Base-by-base conservation (phyloP, 768 basidiomycete genomes). In the Tulasnella sp. region DNA sequence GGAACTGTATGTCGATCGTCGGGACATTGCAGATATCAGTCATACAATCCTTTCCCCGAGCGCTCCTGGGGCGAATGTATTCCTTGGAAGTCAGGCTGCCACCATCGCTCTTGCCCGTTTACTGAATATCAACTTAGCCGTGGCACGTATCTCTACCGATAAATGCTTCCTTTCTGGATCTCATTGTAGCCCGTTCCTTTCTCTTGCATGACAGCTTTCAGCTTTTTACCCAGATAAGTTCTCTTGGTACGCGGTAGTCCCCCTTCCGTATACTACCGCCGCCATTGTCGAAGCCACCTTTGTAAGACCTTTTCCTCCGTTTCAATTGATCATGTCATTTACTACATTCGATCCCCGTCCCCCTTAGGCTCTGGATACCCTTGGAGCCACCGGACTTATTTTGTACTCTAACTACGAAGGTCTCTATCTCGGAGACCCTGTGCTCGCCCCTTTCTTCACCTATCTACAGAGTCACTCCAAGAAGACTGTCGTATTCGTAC, bases 281-380 rank as follows among this genome's bases (percentile, higher is more conserved):
- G 48, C 58, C n/a, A 59, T 59, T 30, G 29, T n/a, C 34, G 58
- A 59, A 23, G 58, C 58, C 44, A 50, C 49, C 27, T 59, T 49
- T 26, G 34, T 48, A 48, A 48, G 45, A 21, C 7, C 19, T 48
- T 7, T 27, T 10, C 26, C 10, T 48, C 19, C 26, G 45, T 48
- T 48, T n/a, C 19, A 11, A 43, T 11, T n/a, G 41, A 11, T 43
- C 41, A 43, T n/a, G n/a, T n/a, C n/a, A n/a, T n/a, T n/a, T n/a
- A n/a, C n/a, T n/a, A n/a, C n/a, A n/a, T n/a, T n/a, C n/a, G n/a
- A n/a, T n/a, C n/a, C n/a, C n/a, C n/a, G n/a, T n/a, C n/a, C n/a
- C n/a, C n/a, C n/a, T n/a, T 27, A 48, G 45, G 51, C 45, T 11
- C 58, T 59, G 19, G 58, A 59, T 19, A 29, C 19, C 8, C 48